Evolutionary conservation across 1,284 basidiomycete genomes (phyloP).

Genomic region (Boletus smithii): DNA sequence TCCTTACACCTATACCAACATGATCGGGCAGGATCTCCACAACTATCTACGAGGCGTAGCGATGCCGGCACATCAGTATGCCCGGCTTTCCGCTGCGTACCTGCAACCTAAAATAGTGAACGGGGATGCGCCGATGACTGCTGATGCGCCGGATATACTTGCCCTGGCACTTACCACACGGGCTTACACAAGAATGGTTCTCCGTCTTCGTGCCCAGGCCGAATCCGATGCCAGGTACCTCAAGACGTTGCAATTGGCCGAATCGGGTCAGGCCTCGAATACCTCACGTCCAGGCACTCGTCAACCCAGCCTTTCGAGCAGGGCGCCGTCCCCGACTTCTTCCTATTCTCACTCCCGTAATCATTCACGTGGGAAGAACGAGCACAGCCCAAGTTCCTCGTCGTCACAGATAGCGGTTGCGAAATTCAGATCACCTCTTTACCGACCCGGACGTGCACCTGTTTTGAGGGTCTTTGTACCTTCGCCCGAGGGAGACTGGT

Average conservation of each 20-base stretch:
- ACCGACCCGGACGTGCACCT: conserved; percentile 63
- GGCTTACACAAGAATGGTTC: conserved; percentile 70
- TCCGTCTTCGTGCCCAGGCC: conserved; percentile 70
- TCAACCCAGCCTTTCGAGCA: conserved; percentile 42
- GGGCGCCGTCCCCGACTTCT: conserved; percentile 60
- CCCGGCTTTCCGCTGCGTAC: conserved; percentile 52
- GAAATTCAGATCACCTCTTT: conserved; percentile 64
- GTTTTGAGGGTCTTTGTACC: conserved; percentile 76
- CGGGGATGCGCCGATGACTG: conserved; percentile 22
- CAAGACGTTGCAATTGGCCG: conserved; percentile 16
- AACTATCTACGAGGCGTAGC: conserved; percentile 76
- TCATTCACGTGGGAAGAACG: conserved; percentile 32
- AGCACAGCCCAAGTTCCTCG: conserved; percentile 8
- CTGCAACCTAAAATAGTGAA: conserved; percentile 44
- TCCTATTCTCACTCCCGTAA: conserved; percentile 44
- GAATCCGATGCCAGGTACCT: conserved; percentile 45
- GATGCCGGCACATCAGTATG: conserved; percentile 68
- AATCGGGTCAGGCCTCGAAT: conserved; percentile 3
- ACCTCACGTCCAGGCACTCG: conserved; percentile 18
- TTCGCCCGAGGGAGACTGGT: conserved; percentile 77
- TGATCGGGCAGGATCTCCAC: conserved; percentile 56
- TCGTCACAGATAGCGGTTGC: conserved; percentile 14
- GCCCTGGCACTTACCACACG: conserved; percentile 56
- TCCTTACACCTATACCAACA: conserved; percentile 1
- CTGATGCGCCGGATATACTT: conserved; percentile 38